Conservation (phyloP, 768 basidiomycete species). For the Mycena amicta region DNA sequence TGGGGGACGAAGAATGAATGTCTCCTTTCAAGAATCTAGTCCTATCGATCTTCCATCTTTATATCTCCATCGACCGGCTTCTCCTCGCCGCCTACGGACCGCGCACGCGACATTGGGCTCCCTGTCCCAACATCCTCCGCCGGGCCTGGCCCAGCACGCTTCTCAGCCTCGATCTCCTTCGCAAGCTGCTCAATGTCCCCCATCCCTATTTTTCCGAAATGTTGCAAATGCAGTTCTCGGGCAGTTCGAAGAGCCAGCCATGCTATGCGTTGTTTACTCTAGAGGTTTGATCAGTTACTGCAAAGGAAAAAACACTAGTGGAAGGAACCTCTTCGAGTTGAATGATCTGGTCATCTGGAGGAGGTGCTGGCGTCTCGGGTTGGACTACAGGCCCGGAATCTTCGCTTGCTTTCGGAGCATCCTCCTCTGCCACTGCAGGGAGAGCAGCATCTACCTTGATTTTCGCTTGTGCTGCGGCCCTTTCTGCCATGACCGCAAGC, state of each 20-base stretch:
- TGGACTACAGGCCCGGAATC: conserved; percentile 14
- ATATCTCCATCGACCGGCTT: conserved; percentile 43
- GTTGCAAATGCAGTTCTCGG: conserved; percentile 70
- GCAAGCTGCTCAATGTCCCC: conserved; percentile 66
- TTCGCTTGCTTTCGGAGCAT: conserved; percentile 24
- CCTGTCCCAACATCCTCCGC: conserved; percentile 37
- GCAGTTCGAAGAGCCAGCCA: conserved; percentile 83
- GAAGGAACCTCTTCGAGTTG: conserved; percentile 22
- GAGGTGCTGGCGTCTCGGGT: conserved; percentile 16
- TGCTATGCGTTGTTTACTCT: conserved; percentile 78
- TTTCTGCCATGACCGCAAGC: conserved; percentile 36
- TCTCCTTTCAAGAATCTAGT: conserved; percentile 10
- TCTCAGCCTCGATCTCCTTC: conserved; percentile 50
- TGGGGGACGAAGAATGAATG: not conserved
- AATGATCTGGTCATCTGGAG: conserved; percentile 22
- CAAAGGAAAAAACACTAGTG: not conserved
- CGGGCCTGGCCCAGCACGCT: conserved; percentile 37
- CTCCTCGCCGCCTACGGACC: conserved; percentile 26
- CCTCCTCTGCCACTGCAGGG: too few relatives aligned
- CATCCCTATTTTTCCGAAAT: conserved; percentile 82
- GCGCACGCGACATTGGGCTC: conserved; percentile 30
- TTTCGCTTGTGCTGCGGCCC: conserved; percentile 28
- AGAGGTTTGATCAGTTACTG: not conserved
- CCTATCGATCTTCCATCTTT: conserved; percentile 49
- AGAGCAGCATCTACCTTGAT: conserved; percentile 28